Evolutionary conservation across 768 basidiomycete genomes (phyloP), one percentile per base, ranked within the genome.

Genomic region (Boletus rufocinnamomeus): DNA sequence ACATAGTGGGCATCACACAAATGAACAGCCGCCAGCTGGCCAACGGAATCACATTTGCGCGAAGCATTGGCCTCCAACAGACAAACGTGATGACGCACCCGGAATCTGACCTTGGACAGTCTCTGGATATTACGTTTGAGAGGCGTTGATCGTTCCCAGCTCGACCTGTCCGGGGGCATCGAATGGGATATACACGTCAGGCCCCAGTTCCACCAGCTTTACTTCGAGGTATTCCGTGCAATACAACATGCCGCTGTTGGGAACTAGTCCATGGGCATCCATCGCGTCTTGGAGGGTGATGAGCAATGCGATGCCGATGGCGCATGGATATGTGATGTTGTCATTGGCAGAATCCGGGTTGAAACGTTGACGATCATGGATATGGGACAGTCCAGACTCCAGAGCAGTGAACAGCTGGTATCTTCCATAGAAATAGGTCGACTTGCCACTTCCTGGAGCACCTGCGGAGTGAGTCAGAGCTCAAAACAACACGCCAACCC

Each of bases 131-230:
- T 89, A 52, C 79, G 80, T 76, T 91, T 94, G 65, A 98, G 69
- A 93, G 9, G 88, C 86, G 71, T 98, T 96, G 70, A 96, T 97
- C 52, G 97, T 99, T 73, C 91, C 94, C 48, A 99, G 77, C 73
- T 99, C 97, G 52, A 98, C 97, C 76, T 99, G 97, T 1, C 97
- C 97, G 0, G 97, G 95, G 6, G 97, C 82, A 72, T 99, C 97
- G 72, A 99, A 97, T 35, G 98, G 78, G 40, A 98, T 83, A 74
- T 96, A 98, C 25, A 85, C 85, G 62, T 92, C 90, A 27, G 79
- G 76, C 19, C 85, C 88, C 25, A 89, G 77, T 66, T 82, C 85
- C 54, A 75, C 78, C 65, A 95, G 70, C 38, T 82, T 77, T 54
- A 81, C 83, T 66, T 98, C 95, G 11, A 99, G 82, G 67, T 98